Conservation (phyloP, 176 grass and related monocot species). For the Urochloa ruziziensis region DNA sequence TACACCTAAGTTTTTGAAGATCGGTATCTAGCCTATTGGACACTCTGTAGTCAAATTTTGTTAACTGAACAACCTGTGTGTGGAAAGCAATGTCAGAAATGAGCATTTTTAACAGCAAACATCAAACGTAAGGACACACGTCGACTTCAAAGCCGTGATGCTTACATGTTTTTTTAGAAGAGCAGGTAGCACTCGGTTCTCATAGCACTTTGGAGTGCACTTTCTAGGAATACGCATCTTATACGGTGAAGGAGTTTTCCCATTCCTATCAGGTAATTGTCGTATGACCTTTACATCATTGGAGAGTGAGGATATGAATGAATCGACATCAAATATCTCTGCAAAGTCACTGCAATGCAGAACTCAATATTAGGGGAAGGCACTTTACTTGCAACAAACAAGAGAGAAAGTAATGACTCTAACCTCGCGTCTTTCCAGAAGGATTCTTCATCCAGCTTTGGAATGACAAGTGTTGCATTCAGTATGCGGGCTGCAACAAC, state of each 20-base stretch:
- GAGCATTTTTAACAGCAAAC: neutral
- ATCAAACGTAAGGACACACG: neutral
- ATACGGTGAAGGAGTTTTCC: slow-evolving; percentile 56
- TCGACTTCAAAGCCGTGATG: neutral
- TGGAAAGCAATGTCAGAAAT: slow-evolving; percentile 12
- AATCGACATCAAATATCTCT: slow-evolving; percentile 86
- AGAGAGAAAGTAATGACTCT: slow-evolving; percentile 16
- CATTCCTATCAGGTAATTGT: slow-evolving; percentile 61
- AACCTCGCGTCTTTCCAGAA: slow-evolving; percentile 96
- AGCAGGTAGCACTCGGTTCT: slow-evolving; percentile 77
- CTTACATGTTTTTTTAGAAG: slow-evolving; percentile 90
- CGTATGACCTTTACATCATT: slow-evolving; percentile 82
- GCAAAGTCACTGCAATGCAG: slow-evolving; percentile 66
- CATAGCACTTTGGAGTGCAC: slow-evolving; percentile 83
- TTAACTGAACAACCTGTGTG: slow-evolving; percentile 76
- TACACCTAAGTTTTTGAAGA: slow-evolving; percentile 86
- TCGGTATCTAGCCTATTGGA: slow-evolving; percentile 76
- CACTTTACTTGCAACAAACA: slow-evolving; percentile 17
- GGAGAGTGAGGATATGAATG: slow-evolving; percentile 82
- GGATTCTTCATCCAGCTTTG: slow-evolving; percentile 81
- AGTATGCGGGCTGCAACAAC: slow-evolving; percentile 87
- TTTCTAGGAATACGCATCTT: slow-evolving; percentile 93
- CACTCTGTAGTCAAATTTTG: slow-evolving; percentile 83
- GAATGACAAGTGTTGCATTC: slow-evolving; percentile 89
- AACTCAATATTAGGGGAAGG: slow-evolving; percentile 14